These are phyloP conservation scores for Rhodotorula glutinis DNA, from an alignment of 1,284 basidiomycete genomes.

Conservation along the genomic window DNA sequence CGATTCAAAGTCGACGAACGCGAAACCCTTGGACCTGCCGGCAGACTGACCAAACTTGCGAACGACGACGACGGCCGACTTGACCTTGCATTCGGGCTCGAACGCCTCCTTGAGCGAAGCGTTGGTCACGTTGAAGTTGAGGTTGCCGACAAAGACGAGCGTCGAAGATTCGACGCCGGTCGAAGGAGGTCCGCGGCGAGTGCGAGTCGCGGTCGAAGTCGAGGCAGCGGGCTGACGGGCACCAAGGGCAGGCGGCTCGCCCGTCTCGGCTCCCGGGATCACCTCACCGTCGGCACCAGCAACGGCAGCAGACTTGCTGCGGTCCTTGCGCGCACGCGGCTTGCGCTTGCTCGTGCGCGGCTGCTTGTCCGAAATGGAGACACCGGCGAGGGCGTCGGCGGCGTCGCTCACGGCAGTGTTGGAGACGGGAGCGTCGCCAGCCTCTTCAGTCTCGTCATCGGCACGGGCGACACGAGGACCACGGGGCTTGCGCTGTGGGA, in stretches of 20 bases:
- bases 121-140: conserved; percentile 85
- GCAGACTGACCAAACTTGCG: conserved; percentile 70
- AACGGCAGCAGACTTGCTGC: conserved; percentile 64
- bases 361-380: conserved; percentile 12
- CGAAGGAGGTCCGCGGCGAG: conserved; percentile 68
- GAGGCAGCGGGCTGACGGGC: conserved; percentile 43
- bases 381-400: conserved; percentile 28
- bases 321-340: conserved; percentile 30
- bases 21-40: conserved; percentile 83
- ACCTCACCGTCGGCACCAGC: conserved; percentile 45
- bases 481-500: conserved; percentile 24
- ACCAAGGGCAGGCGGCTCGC: conserved; percentile 40
- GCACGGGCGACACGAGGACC: conserved; percentile 31
- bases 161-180: conserved; percentile 75
- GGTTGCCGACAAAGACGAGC: conserved; percentile 90
- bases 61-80: conserved; percentile 79
- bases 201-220: conserved; percentile 46
- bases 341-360: conserved; percentile 27
- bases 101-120: conserved; percentile 71
- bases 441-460: conserved; percentile 39
- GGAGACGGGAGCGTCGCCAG: conserved; percentile 33
- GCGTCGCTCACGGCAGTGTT: conserved; percentile 22
- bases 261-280: conserved; percentile 19
- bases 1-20: conserved; percentile 91
- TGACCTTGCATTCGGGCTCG: conserved; percentile 67